Conservation (phyloP, 2,329 filamentous ascomycete genomes). For the Cercospora canescens region DNA sequence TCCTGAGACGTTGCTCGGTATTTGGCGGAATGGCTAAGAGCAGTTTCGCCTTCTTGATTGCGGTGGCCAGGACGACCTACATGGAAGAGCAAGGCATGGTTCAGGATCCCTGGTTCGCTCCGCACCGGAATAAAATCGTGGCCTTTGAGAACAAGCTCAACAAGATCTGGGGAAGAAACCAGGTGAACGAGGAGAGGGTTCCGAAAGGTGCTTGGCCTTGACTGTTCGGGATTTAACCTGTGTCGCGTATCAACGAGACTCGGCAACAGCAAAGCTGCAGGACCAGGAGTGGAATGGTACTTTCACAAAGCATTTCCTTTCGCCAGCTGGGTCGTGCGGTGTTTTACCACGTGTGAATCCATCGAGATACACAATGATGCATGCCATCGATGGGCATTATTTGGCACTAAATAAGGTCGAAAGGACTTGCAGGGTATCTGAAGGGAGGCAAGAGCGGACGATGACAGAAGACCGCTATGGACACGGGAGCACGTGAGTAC, state of each 20-base stretch:
- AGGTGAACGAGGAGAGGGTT: slow-evolving; percentile 21
- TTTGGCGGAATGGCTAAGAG: slow-evolving; percentile 46
- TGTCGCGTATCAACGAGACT: too few relatives aligned
- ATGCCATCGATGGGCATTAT: too few relatives aligned
- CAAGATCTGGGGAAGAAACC: slow-evolving; percentile 26
- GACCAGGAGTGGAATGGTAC: too few relatives aligned
- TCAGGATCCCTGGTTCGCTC: slow-evolving; percentile 9
- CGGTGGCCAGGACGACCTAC: slow-evolving; percentile 39
- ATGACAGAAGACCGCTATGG: too few relatives aligned
- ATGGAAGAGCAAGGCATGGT: slow-evolving; percentile 17
- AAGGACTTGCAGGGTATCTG: too few relatives aligned
- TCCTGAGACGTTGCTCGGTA: slow-evolving; percentile 45
- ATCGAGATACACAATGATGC: too few relatives aligned
- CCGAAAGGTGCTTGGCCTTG: slow-evolving; percentile 8
- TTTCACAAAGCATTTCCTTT: too few relatives aligned
- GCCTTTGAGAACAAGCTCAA: slow-evolving; percentile 24
- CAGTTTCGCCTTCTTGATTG: slow-evolving; percentile 49
- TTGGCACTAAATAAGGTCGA: too few relatives aligned
- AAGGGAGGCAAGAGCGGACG: too few relatives aligned
- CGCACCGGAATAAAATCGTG: slow-evolving; percentile 4
- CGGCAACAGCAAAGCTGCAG: too few relatives aligned
- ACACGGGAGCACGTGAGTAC: neutral
- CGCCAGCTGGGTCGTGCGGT: too few relatives aligned
- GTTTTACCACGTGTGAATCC: too few relatives aligned
- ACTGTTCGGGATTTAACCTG: neutral